Conservation (phyloP, 2,329 filamentous ascomycete species). For the Cytospora schulzeri region DNA sequence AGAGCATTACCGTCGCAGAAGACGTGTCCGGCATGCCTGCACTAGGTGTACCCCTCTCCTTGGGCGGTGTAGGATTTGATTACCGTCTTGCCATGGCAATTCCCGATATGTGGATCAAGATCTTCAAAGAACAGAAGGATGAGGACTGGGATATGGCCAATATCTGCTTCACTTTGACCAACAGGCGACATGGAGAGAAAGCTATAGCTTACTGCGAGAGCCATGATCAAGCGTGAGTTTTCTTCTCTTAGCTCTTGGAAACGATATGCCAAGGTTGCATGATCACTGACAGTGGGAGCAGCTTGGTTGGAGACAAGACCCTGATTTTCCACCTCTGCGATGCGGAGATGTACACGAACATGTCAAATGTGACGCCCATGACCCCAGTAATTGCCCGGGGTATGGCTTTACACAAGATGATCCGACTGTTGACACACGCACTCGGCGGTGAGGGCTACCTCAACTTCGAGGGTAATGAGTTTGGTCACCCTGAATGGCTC, state of each 20-base stretch:
- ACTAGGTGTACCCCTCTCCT: constrained; percentile 80
- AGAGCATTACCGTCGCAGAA: constrained; percentile 89
- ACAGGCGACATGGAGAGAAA: constrained; percentile 93
- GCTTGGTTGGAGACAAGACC: constrained; percentile 93
- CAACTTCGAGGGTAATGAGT: constrained; percentile 99
- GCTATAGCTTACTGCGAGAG: constrained; percentile 97
- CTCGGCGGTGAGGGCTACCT: constrained; percentile 96
- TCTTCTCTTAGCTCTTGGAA: constrained; percentile 6
- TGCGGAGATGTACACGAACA: constrained; percentile 95
- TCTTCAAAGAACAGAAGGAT: constrained; percentile 90
- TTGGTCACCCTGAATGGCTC: constrained; percentile 97
- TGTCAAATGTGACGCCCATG: constrained; percentile 82
- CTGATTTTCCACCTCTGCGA: constrained; percentile 98
- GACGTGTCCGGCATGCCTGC: constrained; percentile 99
- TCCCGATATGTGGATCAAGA: constrained; percentile 99
- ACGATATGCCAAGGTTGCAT: background rate
- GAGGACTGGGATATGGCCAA: constrained; percentile 87
- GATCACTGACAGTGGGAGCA: constrained; percentile 41
- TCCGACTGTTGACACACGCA: constrained; percentile 86
- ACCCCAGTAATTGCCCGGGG: constrained; percentile 89
- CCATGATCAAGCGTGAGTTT: constrained; percentile 93
- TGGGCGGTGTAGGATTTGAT: constrained; percentile 94
- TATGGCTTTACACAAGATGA: constrained; percentile 95
- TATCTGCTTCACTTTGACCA: constrained; percentile 85
- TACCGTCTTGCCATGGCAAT: constrained; percentile 97